Evolutionary conservation across 208 protist genomes (phyloP), one percentile per base, ranked within the genome.

Genomic region (Phytomonas sp.): DNA sequence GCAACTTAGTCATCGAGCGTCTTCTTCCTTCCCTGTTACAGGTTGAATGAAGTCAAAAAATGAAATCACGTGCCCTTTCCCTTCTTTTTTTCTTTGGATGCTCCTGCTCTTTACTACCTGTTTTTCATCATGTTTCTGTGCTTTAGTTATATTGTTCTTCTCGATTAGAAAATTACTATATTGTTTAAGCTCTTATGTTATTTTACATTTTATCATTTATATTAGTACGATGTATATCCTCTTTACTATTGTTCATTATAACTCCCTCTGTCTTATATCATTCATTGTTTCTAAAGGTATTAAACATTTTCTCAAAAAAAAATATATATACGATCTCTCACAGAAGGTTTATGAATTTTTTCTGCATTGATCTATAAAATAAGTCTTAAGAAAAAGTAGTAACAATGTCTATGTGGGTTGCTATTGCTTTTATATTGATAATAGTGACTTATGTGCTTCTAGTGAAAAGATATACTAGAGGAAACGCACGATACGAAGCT

Each of bases 361-460:
- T 34, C 30, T 33, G 8, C 8, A 11, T 62, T 62, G 8, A 36
- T 65, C 12, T 12, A 37, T 23, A 65, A 45, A 49, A 26, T 52
- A 65, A 36, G 19, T 65, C 23, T 65, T 1, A 37, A 65, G 19
- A 1, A 65, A 45, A 49, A 45, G 59, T 40, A 64, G 59, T 26
- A n/a, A 10, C 30, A 19, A 65, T 34, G 30, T 23, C 26, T 37
- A 29, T 69, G 8, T 60, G 49, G 49, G 49, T 60, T 71, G 23
- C 49, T 66, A 67, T 66, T 66, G 60, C 40, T 69, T 66, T 30
- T 23, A 34, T 66, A 34, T 19, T 59, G 0, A 23, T 70, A 67
- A 26, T 65, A n/a, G 7, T 60, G 1, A 7, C 36, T 65, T 37
- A 49, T 65, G 59, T 52, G 37, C 19, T 65, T 12, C 19, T 65